Evolutionary conservation across 2,329 filamentous ascomycete species (phyloP).

Genomic region (Phaeoacremonium minimum): DNA sequence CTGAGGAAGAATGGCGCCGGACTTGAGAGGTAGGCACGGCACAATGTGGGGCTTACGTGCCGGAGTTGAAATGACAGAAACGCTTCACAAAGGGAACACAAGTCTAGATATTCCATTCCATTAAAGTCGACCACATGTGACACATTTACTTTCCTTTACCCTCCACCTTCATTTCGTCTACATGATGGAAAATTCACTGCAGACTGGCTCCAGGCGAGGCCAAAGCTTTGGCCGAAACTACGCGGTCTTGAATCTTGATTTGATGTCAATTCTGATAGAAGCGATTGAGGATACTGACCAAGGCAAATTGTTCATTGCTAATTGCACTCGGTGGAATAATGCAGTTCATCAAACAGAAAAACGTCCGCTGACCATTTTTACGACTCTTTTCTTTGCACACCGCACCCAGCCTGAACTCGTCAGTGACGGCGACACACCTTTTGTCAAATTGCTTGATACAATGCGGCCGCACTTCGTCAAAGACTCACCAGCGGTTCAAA

Average conservation of each 20-base stretch:
- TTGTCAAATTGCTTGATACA: constrained; percentile 21
- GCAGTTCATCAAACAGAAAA: constrained; percentile 27
- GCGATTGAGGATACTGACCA: constrained; percentile 22
- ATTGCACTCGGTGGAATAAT: constrained; percentile 28
- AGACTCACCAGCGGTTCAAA: constrained; percentile 20
- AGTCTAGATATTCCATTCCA: no score
- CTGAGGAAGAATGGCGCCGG: no score
- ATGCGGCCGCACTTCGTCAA: constrained; percentile 17
- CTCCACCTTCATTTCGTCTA: no score
- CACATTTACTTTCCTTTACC: no score
- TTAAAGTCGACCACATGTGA: no score
- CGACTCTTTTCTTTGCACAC: constrained; percentile 29
- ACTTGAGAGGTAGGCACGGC: no score
- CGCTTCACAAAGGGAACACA: no score
- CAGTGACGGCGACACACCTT: constrained; percentile 21
- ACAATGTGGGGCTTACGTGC: no score
- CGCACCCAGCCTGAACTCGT: constrained; percentile 26
- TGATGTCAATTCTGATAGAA: constrained; percentile 30
- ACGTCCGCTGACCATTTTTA: constrained; percentile 31
- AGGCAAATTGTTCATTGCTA: constrained; percentile 26
- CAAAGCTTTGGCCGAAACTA: constrained; percentile 29
- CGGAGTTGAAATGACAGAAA: no score
- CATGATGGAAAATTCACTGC: no score
- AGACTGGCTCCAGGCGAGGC: no score
- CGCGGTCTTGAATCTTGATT: constrained; percentile 36